phyloP scores from a whole-genome alignment of 2,329 filamentous ascomycete genomes.

The Penicillium vulpinum region DNA sequence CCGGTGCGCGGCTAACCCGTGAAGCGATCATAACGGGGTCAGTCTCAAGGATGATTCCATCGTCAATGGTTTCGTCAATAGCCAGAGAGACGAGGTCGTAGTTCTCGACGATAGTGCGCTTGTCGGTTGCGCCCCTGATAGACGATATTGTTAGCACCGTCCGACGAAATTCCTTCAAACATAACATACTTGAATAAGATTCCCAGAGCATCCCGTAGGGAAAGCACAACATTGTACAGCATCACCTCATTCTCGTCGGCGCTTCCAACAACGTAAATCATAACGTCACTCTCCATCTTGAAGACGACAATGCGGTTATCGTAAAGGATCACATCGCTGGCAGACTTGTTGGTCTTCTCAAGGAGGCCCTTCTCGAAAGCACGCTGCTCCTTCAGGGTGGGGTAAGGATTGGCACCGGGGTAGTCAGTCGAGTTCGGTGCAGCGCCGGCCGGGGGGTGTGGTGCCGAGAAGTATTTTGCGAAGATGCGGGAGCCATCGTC shows the following conservation, averaged over 20 bases:
- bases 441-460: constrained; percentile 63
- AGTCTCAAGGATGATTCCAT: constrained; percentile 95
- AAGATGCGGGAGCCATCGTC: constrained; percentile 92
- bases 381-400: constrained; percentile 89
- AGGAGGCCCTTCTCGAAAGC: constrained; percentile 94
- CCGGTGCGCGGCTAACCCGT: constrained; percentile 86
- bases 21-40: constrained; percentile 93
- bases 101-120: constrained; percentile 97
- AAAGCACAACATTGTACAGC: constrained; percentile 89
- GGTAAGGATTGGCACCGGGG: constrained; percentile 73
- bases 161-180: constrained; percentile 25
- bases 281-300: constrained; percentile 96
- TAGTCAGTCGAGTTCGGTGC: constrained; percentile 58
- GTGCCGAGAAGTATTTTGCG: constrained; percentile 84
- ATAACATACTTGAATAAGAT: constrained; percentile 81
- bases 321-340: constrained; percentile 93
- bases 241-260: constrained; percentile 96
- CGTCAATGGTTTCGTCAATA: constrained; percentile 92
- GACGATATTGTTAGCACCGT: constrained; percentile 17
- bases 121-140: constrained; percentile 86
- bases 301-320: constrained; percentile 96
- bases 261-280: constrained; percentile 89
- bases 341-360: constrained; percentile 95
- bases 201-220: constrained; percentile 85
- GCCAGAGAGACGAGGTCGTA: constrained; percentile 94